These are phyloP conservation scores for Neobulgaria alba DNA, from an alignment of 2,329 filamentous ascomycete genomes.

Conservation along the genomic window DNA sequence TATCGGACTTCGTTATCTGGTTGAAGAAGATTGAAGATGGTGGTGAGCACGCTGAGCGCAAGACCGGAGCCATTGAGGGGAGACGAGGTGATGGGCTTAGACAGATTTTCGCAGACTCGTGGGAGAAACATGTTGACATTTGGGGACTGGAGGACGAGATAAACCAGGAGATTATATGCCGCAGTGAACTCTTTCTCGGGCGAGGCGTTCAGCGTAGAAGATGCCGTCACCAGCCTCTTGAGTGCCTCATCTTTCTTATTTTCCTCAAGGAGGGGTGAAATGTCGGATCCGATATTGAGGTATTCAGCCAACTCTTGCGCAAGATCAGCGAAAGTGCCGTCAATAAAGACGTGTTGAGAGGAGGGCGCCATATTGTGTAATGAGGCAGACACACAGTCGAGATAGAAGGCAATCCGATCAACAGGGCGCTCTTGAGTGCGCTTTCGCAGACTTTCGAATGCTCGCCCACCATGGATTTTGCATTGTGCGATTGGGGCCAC, in stretches of 20 bases:
- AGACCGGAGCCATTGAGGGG: constrained; percentile 77
- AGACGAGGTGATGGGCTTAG: constrained; percentile 77
- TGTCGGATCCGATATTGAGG: constrained; percentile 64
- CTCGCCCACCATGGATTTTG: no score
- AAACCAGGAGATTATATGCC: constrained; percentile 93
- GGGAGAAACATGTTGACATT: constrained; percentile 81
- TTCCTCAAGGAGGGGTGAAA: constrained; percentile 64
- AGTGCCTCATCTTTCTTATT: constrained; percentile 75
- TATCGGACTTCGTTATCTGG: constrained; percentile 71
- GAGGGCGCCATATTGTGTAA: constrained; percentile 19
- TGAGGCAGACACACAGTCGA: constrained; percentile 6
- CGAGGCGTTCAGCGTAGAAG: constrained; percentile 67
- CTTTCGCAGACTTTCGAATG: not conserved
- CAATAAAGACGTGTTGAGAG: constrained; percentile 57
- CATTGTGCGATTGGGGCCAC: no score
- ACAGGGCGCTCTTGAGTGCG: not conserved
- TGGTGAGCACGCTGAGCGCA: constrained; percentile 83
- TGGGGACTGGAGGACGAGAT: constrained; percentile 80
- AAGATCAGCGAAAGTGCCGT: constrained; percentile 90
- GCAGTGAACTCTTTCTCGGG: constrained; percentile 96
- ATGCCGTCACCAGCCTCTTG: constrained; percentile 79
- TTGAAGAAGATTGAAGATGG: constrained; percentile 89
- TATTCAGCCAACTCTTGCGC: constrained; percentile 92
- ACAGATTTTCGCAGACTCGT: constrained; percentile 81
- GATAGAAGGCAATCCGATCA: constrained; percentile 2